Conservation (phyloP, 1,284 basidiomycete genomes). For the Cryptococcus hybrid region DNA sequence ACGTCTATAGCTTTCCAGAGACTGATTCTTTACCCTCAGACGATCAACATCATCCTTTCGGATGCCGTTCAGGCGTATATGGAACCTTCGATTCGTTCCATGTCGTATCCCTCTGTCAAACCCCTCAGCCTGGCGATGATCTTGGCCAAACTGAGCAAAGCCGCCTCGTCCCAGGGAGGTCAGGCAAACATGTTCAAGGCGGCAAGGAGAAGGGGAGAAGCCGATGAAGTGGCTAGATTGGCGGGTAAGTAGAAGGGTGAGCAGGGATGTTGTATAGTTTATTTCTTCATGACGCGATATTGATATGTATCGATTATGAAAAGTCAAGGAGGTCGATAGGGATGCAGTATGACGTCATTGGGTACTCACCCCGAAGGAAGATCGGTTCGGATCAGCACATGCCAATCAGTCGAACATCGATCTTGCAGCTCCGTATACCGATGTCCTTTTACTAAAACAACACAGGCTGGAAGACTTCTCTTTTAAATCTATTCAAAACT, state of each 20-base stretch:
- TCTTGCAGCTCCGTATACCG: no score
- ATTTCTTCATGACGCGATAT: background rate
- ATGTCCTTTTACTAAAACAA: no score
- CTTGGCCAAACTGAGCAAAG: conserved; percentile 74
- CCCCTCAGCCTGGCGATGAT: conserved; percentile 71
- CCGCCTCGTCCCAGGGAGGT: conserved; percentile 55
- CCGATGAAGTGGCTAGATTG: conserved; percentile 56
- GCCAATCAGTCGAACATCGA: no score
- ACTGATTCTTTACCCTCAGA: conserved; percentile 54
- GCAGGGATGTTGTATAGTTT: background rate
- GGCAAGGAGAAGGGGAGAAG: conserved; percentile 70
- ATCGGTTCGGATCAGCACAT: no score
- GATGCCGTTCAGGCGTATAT: conserved; percentile 77
- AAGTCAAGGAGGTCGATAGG: no score
- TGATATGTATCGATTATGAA: background rate
- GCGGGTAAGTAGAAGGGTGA: conserved; percentile 8
- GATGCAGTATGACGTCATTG: no score
- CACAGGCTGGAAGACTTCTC: no score
- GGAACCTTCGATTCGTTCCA: conserved; percentile 66
- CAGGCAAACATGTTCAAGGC: conserved; percentile 52
- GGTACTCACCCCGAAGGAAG: no score
- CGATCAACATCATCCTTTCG: conserved; percentile 69
- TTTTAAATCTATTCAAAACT: no score
- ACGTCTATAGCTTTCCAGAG: background rate
- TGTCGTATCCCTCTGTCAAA: conserved; percentile 69